Evolutionary conservation across 768 basidiomycete genomes (phyloP).

Genomic region (Podaxis sp.): DNA sequence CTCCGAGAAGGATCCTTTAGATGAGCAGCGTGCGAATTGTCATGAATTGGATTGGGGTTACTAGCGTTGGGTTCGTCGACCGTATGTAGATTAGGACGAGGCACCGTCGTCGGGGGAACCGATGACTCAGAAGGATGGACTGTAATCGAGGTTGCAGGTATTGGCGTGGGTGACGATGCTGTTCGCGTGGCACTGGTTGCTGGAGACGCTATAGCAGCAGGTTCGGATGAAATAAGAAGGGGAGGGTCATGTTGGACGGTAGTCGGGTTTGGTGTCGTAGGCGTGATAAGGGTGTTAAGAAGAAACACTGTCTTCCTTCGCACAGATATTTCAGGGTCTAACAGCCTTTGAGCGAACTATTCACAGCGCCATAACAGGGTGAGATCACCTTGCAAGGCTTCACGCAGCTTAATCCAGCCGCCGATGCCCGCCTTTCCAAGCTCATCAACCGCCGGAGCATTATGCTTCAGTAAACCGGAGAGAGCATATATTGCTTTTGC

Average conservation of each 20-base stretch:
- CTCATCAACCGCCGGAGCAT: constrained; percentile 57
- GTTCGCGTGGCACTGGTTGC: constrained; percentile 1
- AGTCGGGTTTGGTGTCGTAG: constrained; percentile 27
- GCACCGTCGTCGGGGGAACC: constrained; percentile 13
- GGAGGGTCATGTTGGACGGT: constrained; percentile 20
- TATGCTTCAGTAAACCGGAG: constrained; percentile 80
- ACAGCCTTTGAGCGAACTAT: background rate
- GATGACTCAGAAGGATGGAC: background rate
- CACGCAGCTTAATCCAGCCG: constrained; percentile 67
- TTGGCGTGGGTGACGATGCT: background rate
- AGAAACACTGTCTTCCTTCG: constrained; percentile 82
- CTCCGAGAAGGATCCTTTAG: constrained; percentile 53
- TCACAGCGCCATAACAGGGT: background rate
- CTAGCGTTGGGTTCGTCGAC: constrained; percentile 14
- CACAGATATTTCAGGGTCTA: constrained; percentile 77
- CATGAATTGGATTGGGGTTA: constrained; percentile 45
- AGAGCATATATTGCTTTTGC: constrained; percentile 84
- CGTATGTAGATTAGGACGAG: constrained; percentile 23
- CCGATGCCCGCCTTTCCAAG: constrained; percentile 44
- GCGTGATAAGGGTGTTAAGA: constrained; percentile 66
- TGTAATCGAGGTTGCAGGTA: background rate
- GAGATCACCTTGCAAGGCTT: constrained; percentile 57
- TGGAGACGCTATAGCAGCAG: background rate
- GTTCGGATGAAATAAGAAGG: constrained; percentile 12
- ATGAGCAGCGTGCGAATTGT: constrained; percentile 73